phyloP scores from a whole-genome alignment of 352 stramenopile genomes.

The Phytophthora syringae region DNA sequence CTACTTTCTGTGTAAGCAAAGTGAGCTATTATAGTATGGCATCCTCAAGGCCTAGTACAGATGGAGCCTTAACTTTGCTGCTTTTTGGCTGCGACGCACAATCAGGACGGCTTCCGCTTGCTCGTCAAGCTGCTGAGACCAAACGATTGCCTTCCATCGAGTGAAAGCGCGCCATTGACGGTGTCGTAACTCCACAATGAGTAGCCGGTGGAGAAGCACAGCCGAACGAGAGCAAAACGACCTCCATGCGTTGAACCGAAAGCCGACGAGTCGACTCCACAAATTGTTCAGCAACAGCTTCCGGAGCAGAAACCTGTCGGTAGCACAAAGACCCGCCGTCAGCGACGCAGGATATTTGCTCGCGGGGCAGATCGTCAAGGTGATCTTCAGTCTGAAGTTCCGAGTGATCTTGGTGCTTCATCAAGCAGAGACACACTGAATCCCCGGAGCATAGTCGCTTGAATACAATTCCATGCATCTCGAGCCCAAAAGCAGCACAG shows the following conservation, averaged over 20 bases:
- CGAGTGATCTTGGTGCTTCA: neutral
- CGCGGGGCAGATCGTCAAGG: constrained; percentile 1
- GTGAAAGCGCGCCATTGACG: constrained; percentile 13
- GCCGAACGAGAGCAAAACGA: constrained; percentile 16
- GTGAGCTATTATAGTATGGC: too few species aligned
- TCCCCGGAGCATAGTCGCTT: too few species aligned
- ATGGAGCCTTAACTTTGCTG: too few species aligned
- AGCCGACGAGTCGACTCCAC: constrained; percentile 14
- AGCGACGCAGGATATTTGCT: neutral
- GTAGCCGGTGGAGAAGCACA: constrained; percentile 10
- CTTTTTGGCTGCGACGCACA: constrained; percentile 15
- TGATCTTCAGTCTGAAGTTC: neutral
- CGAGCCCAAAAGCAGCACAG: too few species aligned
- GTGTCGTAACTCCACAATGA: constrained; percentile 14
- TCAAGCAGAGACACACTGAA: constrained; percentile 6
- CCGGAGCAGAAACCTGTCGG: constrained; percentile 17
- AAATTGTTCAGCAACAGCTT: constrained; percentile 28
- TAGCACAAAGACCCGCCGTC: constrained; percentile 9
- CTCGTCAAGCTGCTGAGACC: constrained; percentile 18
- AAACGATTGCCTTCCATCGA: constrained; percentile 15
- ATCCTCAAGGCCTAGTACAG: too few species aligned
- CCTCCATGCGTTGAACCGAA: constrained; percentile 17
- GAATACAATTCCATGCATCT: neutral
- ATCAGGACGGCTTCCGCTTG: constrained; percentile 17
- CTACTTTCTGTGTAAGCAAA: constrained; percentile 28